Base-by-base conservation (phyloP, 108 stramenopile genomes). In the Skeletonema tropicum region DNA sequence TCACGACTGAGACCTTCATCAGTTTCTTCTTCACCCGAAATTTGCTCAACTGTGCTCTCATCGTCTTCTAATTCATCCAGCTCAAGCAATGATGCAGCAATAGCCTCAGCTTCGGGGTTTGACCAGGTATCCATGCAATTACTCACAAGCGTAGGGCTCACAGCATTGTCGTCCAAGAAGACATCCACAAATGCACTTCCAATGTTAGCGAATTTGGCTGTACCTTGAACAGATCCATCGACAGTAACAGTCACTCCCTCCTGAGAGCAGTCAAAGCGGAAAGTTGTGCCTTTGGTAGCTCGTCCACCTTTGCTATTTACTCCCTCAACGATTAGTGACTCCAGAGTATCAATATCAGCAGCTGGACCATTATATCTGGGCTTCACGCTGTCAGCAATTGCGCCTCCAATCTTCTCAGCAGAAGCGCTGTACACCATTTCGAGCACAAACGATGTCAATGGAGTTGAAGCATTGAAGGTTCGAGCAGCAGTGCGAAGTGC, bases 121-220 rank as follows among this genome's bases (percentile, higher is more conserved):
- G 41, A 42, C 41, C 41, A 42, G 14, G 14, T 86, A 23, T 94
- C 86, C 26, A 94, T 30, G 63, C 87, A 88, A 31, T 65, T 78
- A 11, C 87, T 71, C 49, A 68, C 68, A 66, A 94, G 77, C n/a
- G 87, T 59, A 1, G 89, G 84, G 55, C 88, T 89, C 2, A 91
- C 93, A 64, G 79, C 73, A 36, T 94, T 89, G 59, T 91, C 93
- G 60, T 91, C 93, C 62, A 94, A 69, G 57, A 89, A 94, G 45
- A 94, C 90, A 83, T 88, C 89, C 69, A 89, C 88, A 76, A 94
- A 42, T 13, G 41, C 41, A 42, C 14, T 42, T 0, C 41, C 41
- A 13, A 42, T 89, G 23, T 87, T 87, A 55, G 82, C 71, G 30
- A 80, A 76, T 42, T 90, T 61, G n/a, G n/a, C n/a, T n/a, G n/a